phyloP scores from a whole-genome alignment of 805 yeast species.

The Zygotorulaspora danielsina region DNA sequence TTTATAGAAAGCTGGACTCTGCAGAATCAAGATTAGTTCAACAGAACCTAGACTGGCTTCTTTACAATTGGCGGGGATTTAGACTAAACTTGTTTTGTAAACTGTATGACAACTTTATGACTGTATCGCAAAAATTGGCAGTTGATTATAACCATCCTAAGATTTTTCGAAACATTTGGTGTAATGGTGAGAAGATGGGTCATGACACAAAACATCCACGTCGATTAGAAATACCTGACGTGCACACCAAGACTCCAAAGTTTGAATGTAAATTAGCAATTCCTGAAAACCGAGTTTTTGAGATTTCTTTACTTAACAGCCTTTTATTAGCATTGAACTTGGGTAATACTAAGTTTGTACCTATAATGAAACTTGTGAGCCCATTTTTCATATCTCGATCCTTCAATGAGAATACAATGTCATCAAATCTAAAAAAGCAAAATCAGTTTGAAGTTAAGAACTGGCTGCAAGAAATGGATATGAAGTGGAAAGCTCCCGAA shows the following conservation, averaged over 20 bases:
- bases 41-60: slow-evolving; percentile 40
- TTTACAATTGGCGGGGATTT: slow-evolving; percentile 39
- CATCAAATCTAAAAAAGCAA: slow-evolving; percentile 27
- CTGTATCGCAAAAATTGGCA: slow-evolving; percentile 50
- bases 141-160: slow-evolving; percentile 54
- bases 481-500: slow-evolving; percentile 22
- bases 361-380: slow-evolving; percentile 41
- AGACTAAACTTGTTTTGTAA: slow-evolving; percentile 50
- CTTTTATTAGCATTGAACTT: slow-evolving; percentile 48
- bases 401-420: slow-evolving; percentile 30
- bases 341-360: slow-evolving; percentile 43
- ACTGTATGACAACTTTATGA: slow-evolving; percentile 48
- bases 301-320: slow-evolving; percentile 42
- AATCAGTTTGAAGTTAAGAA: slow-evolving; percentile 20
- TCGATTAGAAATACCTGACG: slow-evolving; percentile 15
- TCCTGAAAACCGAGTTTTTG: slow-evolving; percentile 37
- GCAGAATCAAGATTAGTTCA: slow-evolving; percentile 40
- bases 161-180: slow-evolving; percentile 50
- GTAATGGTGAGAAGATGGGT: slow-evolving; percentile 39
- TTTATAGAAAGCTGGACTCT: slow-evolving; percentile 39
- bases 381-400: slow-evolving; percentile 44
- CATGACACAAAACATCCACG: slow-evolving; percentile 24
- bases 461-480: slow-evolving; percentile 31
- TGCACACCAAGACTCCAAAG: slow-evolving; percentile 21
- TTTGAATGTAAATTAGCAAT: slow-evolving; percentile 32